Evolutionary conservation across 2,329 filamentous ascomycete species (phyloP).

Genomic region (Sordariomycetes sp.): DNA sequence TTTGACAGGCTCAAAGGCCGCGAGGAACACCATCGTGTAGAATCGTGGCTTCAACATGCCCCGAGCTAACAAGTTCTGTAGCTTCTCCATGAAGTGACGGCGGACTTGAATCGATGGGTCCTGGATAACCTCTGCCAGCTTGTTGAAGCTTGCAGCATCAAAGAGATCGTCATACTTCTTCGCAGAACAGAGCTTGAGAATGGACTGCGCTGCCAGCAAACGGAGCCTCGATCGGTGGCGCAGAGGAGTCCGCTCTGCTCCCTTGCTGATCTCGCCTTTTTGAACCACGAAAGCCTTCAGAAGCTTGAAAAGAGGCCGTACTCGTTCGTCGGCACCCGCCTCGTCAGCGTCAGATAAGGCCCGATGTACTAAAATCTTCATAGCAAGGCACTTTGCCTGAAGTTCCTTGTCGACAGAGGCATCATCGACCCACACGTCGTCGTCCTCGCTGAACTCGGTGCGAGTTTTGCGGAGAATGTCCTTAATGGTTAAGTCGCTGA

Average conservation of each 20-base stretch:
- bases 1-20: slow-evolving; percentile 79
- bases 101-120: slow-evolving; percentile 68
- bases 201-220: slow-evolving; percentile 68
- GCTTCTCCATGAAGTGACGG: slow-evolving; percentile 67
- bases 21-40: slow-evolving; percentile 82
- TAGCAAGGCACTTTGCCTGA: slow-evolving; percentile 70
- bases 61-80: slow-evolving; percentile 84
- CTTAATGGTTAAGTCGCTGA: slow-evolving; percentile 69
- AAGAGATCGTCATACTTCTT: slow-evolving; percentile 71
- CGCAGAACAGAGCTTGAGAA: slow-evolving; percentile 74
- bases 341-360: slow-evolving; percentile 52
- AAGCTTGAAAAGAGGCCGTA: slow-evolving; percentile 65
- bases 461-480: slow-evolving; percentile 65
- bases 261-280: slow-evolving; percentile 73
- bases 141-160: slow-evolving; percentile 66
- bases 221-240: slow-evolving; percentile 75
- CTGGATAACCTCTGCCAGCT: slow-evolving; percentile 71
- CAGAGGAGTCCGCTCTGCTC: slow-evolving; percentile 63
- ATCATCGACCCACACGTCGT: slow-evolving; percentile 59
- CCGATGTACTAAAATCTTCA: slow-evolving; percentile 81
- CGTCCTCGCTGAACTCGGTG: slow-evolving; percentile 45
- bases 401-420: slow-evolving; percentile 70
- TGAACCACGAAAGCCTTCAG: slow-evolving; percentile 67
- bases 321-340: slow-evolving; percentile 42
- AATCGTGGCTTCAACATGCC: slow-evolving; percentile 65